Percentiles rank a stretch among this genome's conserved stretches.
Evolutionary conservation across 164 flowering plant species (phyloP).

Genomic region (Tetrastigma voinierianum): DNA sequence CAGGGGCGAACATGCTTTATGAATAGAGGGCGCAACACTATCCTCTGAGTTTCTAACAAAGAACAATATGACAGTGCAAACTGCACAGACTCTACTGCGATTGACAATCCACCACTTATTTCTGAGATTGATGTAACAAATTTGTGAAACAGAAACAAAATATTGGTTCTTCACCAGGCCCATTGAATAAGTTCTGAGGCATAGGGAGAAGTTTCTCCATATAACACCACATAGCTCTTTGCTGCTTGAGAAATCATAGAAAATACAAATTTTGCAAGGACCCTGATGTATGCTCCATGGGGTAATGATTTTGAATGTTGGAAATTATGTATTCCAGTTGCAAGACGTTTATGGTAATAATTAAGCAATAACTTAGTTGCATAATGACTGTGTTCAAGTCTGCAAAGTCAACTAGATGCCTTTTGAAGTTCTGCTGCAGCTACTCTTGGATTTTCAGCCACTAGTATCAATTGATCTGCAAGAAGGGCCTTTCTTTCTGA

Average conservation of each 20-base stretch:
- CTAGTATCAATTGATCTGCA: constrained; percentile 27
- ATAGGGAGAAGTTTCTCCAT: constrained; percentile 49
- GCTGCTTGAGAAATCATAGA: constrained; percentile 70
- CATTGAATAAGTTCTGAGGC: constrained; percentile 54
- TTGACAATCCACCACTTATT: constrained; percentile 43
- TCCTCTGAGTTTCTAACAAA: constrained; percentile 46
- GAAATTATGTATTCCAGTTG: constrained; percentile 30
- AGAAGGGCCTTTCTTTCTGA: constrained; percentile 46
- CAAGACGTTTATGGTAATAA: constrained; percentile 52
- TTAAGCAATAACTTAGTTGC: constrained; percentile 50
- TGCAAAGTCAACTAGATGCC: constrained; percentile 45
- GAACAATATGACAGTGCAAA: constrained; percentile 50
- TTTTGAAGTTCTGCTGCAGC: constrained; percentile 51
- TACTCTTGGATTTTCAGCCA: constrained; percentile 51
- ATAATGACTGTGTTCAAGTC: constrained; percentile 43
- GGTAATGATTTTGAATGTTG: constrained; percentile 32
- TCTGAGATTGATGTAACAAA: constrained; percentile 48
- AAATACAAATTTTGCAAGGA: constrained; percentile 52
- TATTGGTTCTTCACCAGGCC: constrained; percentile 51
- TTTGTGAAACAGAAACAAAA: constrained; percentile 40
- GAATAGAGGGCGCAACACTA: constrained; percentile 47
- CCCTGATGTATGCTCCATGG: constrained; percentile 31
- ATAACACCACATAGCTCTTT: constrained; percentile 40
- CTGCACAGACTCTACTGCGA: constrained; percentile 44
- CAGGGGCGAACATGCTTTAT: constrained; percentile 48